Conservation (phyloP, 768 basidiomycete genomes). For the Postia placenta region DNA sequence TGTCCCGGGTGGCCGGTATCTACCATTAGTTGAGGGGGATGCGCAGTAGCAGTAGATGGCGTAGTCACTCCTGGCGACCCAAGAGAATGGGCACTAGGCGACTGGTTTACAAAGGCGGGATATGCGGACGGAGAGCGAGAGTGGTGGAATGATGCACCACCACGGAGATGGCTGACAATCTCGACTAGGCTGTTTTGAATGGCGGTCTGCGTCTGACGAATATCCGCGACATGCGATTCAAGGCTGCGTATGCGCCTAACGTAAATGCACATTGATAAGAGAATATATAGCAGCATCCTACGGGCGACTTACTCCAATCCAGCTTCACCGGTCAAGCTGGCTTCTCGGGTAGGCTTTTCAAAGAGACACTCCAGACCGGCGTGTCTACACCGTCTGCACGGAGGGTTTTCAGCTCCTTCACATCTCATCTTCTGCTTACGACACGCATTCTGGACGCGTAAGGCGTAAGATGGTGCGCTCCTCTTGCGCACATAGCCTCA, state of each 20-base stretch:
- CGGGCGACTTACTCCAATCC: constrained; percentile 68
- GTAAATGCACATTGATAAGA: constrained; percentile 1
- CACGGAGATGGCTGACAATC: constrained; percentile 73
- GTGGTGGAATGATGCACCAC: constrained; percentile 34
- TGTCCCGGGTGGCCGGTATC: constrained; percentile 19
- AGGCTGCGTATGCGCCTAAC: constrained; percentile 84
- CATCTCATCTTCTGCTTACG: constrained; percentile 97
- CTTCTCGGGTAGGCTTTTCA: constrained; percentile 88
- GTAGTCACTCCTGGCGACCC: constrained; percentile 40
- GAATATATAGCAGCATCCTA: constrained; percentile 11
- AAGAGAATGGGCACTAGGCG: constrained; percentile 61
- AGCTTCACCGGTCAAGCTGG: constrained; percentile 82
- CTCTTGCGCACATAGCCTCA: background rate
- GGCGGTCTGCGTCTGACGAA: constrained; percentile 61
- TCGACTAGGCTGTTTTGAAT: constrained; percentile 81
- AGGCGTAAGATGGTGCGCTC: background rate
- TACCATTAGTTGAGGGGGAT: constrained; percentile 18
- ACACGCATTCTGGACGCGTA: constrained; percentile 72
- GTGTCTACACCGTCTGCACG: constrained; percentile 90
- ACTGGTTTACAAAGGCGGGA: constrained; percentile 53
- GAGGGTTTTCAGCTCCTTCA: constrained; percentile 93
- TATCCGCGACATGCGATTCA: constrained; percentile 81
- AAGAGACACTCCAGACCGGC: constrained; percentile 90
- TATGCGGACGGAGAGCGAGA: constrained; percentile 63
- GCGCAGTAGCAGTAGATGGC: constrained; percentile 27